phyloP scores from a whole-genome alignment of 345 rosid species.

The Dimocarpus longan region DNA sequence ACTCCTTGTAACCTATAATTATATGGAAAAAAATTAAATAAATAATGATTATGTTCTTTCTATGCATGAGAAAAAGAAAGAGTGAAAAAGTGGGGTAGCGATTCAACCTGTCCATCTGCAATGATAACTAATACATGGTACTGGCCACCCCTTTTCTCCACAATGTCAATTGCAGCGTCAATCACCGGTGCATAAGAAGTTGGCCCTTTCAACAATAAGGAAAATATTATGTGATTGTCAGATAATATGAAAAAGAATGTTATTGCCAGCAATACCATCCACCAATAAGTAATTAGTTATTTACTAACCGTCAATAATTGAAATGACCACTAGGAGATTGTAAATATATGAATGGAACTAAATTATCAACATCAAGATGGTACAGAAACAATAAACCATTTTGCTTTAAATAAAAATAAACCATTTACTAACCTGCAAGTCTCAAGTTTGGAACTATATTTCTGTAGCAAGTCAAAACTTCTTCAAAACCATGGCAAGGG shows the following conservation, averaged over 20 bases:
- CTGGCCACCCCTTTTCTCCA: constrained; percentile 68
- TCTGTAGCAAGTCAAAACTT: constrained; percentile 73
- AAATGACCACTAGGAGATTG: no score
- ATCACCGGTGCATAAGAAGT: constrained; percentile 76
- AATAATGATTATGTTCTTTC: neutral
- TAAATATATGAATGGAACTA: no score
- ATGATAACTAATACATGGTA: constrained; percentile 74
- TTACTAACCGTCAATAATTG: no score
- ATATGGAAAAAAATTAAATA: neutral
- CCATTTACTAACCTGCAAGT: constrained; percentile 56
- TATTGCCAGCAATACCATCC: neutral
- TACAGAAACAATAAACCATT: no score
- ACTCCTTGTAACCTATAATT: constrained; percentile 62
- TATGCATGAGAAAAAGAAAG: neutral
- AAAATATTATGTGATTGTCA: neutral
- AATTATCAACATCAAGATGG: no score
- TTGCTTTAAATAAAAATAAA: no score
- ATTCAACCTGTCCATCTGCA: constrained; percentile 84
- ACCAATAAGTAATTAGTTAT: no score
- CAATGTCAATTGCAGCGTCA: constrained; percentile 68
- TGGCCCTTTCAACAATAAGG: constrained; percentile 52
- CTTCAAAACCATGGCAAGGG: constrained; percentile 86
- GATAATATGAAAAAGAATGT: neutral
- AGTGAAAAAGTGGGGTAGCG: neutral
- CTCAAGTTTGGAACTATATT: constrained; percentile 56